Evolutionary conservation across 176 grass and related monocot species (phyloP).

Genomic region (Aegilops longissima): DNA sequence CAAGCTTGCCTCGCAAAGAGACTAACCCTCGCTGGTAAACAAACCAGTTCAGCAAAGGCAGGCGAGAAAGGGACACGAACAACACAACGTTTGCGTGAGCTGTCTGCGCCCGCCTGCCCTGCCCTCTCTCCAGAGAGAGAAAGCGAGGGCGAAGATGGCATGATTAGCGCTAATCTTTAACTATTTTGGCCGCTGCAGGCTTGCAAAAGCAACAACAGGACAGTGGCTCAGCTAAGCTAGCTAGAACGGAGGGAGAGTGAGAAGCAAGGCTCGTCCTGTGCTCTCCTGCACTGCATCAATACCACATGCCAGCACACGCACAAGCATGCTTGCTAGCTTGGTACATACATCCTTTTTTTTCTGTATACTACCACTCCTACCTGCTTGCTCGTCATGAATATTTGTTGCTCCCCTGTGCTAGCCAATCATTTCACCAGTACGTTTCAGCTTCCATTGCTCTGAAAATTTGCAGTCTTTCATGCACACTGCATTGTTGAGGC

Average conservation of each 20-base stretch:
- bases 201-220: slow-evolving; percentile 40
- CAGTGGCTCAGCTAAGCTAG: too few relatives aligned
- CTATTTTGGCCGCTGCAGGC: slow-evolving; percentile 19
- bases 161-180: slow-evolving; percentile 34
- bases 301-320: slow-evolving; percentile 46
- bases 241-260: neutral
- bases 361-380: neutral
- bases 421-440: slow-evolving; percentile 34
- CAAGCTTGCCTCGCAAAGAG: neutral
- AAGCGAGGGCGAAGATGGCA: slow-evolving; percentile 21
- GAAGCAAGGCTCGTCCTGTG: slow-evolving; percentile 39
- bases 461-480: neutral
- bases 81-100: slow-evolving; percentile 53
- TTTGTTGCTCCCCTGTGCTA: slow-evolving; percentile 32
- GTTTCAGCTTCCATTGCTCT: slow-evolving; percentile 37
- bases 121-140: neutral
- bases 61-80: slow-evolving; percentile 60
- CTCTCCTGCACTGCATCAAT: slow-evolving; percentile 39
- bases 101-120: slow-evolving; percentile 34
- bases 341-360: too few relatives aligned
- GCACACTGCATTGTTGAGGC: neutral
- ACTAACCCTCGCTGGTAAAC: neutral
- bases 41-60: slow-evolving; percentile 39
- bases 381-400: slow-evolving; percentile 16
- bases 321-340: slow-evolving; percentile 12